These are phyloP conservation scores for Salvia miltiorrhiza DNA, from an alignment of 257 asterid species.

Conservation along the genomic window DNA sequence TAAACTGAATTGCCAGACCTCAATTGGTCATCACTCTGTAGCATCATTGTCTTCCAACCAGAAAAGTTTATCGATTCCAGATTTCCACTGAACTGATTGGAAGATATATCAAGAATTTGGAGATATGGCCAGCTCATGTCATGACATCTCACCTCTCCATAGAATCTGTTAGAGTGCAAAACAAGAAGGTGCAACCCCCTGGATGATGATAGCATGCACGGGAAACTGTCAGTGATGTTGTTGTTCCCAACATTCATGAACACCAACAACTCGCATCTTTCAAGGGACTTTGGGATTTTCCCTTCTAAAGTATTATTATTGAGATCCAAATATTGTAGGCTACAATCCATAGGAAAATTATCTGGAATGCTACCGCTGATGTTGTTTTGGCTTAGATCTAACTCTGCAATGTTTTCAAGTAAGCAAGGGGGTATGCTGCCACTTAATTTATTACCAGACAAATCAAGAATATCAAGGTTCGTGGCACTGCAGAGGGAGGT, in stretches of 20 bases:
- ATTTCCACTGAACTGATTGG: slow-evolving; percentile 18
- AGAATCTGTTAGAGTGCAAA: slow-evolving; percentile 35
- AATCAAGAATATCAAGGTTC: slow-evolving; percentile 21
- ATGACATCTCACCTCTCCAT: slow-evolving; percentile 31
- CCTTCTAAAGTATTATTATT: slow-evolving; percentile 24
- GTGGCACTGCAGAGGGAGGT: slow-evolving; percentile 21
- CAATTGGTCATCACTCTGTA: no score
- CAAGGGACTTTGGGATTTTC: slow-evolving; percentile 24
- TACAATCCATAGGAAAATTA: not conserved
- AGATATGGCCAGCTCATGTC: slow-evolving; percentile 16
- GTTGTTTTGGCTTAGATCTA: slow-evolving; percentile 22
- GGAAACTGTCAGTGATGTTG: slow-evolving; percentile 15
- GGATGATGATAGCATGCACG: not conserved
- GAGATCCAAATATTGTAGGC: slow-evolving; percentile 19
- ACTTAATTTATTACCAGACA: slow-evolving; percentile 20
- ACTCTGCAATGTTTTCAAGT: not conserved
- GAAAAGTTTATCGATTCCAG: not conserved
- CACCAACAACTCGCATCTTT: slow-evolving; percentile 30
- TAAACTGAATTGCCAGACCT: not conserved
- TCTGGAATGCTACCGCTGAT: slow-evolving; percentile 21
- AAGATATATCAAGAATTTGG: slow-evolving; percentile 24
- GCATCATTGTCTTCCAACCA: slow-evolving; percentile 10
- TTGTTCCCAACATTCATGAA: slow-evolving; percentile 45
- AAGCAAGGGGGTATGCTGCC: slow-evolving; percentile 27
- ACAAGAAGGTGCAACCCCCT: slow-evolving; percentile 31